Base-by-base conservation (phyloP, 2,329 filamentous ascomycete genomes). In the Aspergillus neotritici region DNA sequence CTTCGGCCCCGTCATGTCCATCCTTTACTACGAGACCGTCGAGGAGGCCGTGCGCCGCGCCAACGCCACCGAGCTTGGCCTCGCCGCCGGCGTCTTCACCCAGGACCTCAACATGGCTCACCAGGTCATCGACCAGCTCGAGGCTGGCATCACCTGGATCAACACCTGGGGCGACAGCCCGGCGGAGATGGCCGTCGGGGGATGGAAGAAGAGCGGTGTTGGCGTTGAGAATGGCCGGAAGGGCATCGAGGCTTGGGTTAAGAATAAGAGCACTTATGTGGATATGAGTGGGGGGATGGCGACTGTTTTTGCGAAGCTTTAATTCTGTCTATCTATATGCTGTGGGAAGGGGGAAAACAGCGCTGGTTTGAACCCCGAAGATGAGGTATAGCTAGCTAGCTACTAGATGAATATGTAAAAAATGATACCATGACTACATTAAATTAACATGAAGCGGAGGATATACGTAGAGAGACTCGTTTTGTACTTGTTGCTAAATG, bases 81-180 rank as follows among this genome's bases (percentile, higher is more conserved):
- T 94, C 3, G 88, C 88, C 0, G 89, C 87, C 0, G 88, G 88
- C 14, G 85, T 94, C 1, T 91, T 94, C 54, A 87, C 86, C 0
- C 79, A 78, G 46, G 80, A 94, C 52, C 66, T 94, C 40, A 84
- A 86, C 54, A 61, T 76, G 37, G 88, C 86, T 43, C 87, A 94
- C 58, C 72, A 78, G 34, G 78, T 91, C 1, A 74, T 91, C 33
- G 75, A 78, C 16, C 75, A 79, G 57, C 70, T 94, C 4, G 77
- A 94, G 60, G 87, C 87, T 0, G 88, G 88, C 29, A 94, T 94
- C 58, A 94, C 87, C 1, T 94, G 88, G 88, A 76, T 94, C 40
- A 94, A 94, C 64, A 89, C 86, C 0, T 94, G 89, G 89, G 88
- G 89, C n/a, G 88, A 94, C 70, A 84, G 79, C 37, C 88, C 88